Conservation (phyloP, 2,329 filamentous ascomycete genomes). For the Mycocentrospora acerina region DNA sequence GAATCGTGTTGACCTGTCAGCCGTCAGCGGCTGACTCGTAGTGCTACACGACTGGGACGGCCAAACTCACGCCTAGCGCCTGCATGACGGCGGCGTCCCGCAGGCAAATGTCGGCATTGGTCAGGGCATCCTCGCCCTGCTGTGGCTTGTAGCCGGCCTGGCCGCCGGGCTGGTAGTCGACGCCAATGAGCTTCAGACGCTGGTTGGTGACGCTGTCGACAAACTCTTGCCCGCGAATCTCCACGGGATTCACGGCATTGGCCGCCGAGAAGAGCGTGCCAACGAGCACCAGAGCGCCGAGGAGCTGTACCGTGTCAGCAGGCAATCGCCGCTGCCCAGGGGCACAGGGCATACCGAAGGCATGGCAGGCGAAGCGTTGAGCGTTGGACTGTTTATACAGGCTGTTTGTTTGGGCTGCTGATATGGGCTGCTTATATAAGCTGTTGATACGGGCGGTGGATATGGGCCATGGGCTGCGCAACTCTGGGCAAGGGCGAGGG, state of each 20-base stretch:
- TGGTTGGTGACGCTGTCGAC: slow-evolving; percentile 59
- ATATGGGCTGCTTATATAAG: too few relatives aligned
- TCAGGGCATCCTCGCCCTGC: slow-evolving; percentile 56
- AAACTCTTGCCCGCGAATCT: slow-evolving; percentile 62
- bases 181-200: slow-evolving; percentile 63
- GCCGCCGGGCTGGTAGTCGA: slow-evolving; percentile 64
- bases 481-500: too few relatives aligned
- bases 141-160: slow-evolving; percentile 57
- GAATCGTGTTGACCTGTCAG: slow-evolving; percentile 60
- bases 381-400: too few relatives aligned
- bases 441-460: too few relatives aligned
- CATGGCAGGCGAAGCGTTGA: slow-evolving; percentile 2
- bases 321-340: slow-evolving; percentile 7
- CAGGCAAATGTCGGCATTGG: slow-evolving; percentile 58
- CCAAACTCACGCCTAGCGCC: slow-evolving; percentile 51
- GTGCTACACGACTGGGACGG: not conserved
- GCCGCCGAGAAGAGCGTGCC: slow-evolving; percentile 44
- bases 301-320: slow-evolving; percentile 22
- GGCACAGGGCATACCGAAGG: slow-evolving; percentile 9
- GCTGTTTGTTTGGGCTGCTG: too few relatives aligned
- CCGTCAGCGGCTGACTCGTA: not conserved
- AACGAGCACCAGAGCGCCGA: slow-evolving; percentile 28
- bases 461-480: too few relatives aligned
- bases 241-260: slow-evolving; percentile 57
- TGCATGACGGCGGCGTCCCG: slow-evolving; percentile 67